These are phyloP conservation scores for Epichloe uncinata DNA, from an alignment of 2,329 filamentous ascomycete genomes.

Conservation along the genomic window DNA sequence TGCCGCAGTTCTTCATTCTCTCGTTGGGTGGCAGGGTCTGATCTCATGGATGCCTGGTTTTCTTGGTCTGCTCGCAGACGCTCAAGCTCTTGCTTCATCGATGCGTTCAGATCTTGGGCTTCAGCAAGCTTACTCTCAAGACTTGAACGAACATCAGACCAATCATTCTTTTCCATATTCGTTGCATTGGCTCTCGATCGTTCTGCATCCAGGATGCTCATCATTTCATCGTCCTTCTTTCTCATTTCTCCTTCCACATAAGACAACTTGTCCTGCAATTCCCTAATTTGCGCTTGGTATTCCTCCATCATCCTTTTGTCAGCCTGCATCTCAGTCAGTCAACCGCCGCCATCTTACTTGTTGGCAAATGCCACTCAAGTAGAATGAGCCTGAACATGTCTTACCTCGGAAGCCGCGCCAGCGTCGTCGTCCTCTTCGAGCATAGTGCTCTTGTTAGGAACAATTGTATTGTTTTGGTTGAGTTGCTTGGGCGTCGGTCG, in stretches of 20 bases:
- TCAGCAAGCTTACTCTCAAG: constrained; percentile 64
- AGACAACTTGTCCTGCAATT: constrained; percentile 61
- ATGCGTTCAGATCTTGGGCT: constrained; percentile 65
- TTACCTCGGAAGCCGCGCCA: constrained; percentile 25
- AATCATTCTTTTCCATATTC: constrained; percentile 56
- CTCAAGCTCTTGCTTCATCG: constrained; percentile 67
- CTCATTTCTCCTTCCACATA: constrained; percentile 56
- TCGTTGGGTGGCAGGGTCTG: constrained; percentile 43
- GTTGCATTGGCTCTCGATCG: constrained; percentile 37
- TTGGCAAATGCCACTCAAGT: neutral
- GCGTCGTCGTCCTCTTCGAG: constrained; percentile 83
- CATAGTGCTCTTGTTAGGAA: constrained; percentile 96
- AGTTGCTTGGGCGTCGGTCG: constrained; percentile 78
- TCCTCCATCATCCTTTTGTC: constrained; percentile 64
- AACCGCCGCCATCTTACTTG: neutral
- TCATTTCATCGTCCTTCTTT: constrained; percentile 59
- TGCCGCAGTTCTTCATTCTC: constrained; percentile 58
- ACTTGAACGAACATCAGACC: constrained; percentile 48
- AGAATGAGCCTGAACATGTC: constrained; percentile 6
- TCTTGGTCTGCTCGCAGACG: constrained; percentile 46
- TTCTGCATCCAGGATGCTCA: constrained; percentile 44
- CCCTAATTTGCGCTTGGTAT: constrained; percentile 64
- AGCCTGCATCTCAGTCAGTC: constrained; percentile 26
- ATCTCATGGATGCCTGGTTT: constrained; percentile 14
- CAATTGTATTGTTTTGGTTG: constrained; percentile 80